phyloP scores from a whole-genome alignment of 805 yeast species.

The Candida railenensis region DNA sequence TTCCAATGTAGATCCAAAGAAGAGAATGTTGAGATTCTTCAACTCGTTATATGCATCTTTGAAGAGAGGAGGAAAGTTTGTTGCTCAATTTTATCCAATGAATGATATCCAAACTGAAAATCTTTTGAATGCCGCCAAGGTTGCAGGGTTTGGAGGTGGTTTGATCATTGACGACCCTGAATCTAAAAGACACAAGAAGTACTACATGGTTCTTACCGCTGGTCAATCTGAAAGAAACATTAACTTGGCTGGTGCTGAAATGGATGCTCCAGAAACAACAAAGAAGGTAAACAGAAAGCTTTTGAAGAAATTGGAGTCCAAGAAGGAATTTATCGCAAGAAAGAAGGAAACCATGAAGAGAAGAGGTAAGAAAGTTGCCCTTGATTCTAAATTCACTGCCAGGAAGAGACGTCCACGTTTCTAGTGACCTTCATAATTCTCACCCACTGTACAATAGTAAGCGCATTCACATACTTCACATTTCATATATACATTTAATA shows the following conservation, averaged over 20 bases:
- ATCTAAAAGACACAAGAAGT: constrained; percentile 85
- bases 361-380: constrained; percentile 86
- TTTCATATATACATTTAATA: background rate
- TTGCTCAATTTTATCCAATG: constrained; percentile 94
- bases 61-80: constrained; percentile 94
- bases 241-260: constrained; percentile 75
- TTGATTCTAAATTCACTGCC: constrained; percentile 89
- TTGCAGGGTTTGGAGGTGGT: constrained; percentile 96
- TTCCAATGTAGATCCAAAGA: constrained; percentile 76
- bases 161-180: constrained; percentile 92
- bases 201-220: constrained; percentile 85
- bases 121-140: constrained; percentile 81
- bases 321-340: constrained; percentile 78
- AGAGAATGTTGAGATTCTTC: constrained; percentile 78
- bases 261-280: constrained; percentile 60
- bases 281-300: constrained; percentile 46
- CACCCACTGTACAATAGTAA: background rate
- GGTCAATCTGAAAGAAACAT: constrained; percentile 74
- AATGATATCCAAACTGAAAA: constrained; percentile 81
- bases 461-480: too few relatives aligned
- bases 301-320: constrained; percentile 62
- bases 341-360: constrained; percentile 92
- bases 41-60: constrained; percentile 82
- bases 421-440: too few relatives aligned
- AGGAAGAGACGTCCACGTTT: constrained; percentile 54